phyloP scores from a whole-genome alignment of 306 rosid species.

The Glycine tomentella region DNA sequence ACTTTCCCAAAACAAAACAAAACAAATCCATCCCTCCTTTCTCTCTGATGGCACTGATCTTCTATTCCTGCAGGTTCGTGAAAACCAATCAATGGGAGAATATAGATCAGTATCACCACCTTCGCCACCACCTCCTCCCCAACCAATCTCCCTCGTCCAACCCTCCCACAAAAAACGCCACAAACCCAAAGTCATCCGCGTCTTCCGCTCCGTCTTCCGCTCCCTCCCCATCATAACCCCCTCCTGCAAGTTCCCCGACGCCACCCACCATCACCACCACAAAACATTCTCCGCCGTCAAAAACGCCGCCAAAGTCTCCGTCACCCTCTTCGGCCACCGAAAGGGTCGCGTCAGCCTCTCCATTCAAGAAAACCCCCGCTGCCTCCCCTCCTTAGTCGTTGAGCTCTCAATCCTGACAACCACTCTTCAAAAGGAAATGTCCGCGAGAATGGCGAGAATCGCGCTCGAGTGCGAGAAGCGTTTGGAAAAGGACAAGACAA shows the following conservation, averaged over 20 bases:
- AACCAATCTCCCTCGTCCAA: slow-evolving; percentile 57
- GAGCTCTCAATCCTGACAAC: slow-evolving; percentile 78
- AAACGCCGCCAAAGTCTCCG: slow-evolving; percentile 52
- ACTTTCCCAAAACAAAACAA: neutral
- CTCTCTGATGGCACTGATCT: too few relatives aligned
- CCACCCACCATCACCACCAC: slow-evolving; percentile 32
- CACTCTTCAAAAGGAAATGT: slow-evolving; percentile 72
- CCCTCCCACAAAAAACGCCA: slow-evolving; percentile 56
- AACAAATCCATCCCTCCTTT: too few relatives aligned
- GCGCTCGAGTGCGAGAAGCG: slow-evolving; percentile 86
- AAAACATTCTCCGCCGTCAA: neutral
- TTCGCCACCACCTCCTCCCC: too few relatives aligned
- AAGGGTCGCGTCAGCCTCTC: slow-evolving; percentile 81
- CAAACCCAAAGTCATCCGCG: slow-evolving; percentile 58
- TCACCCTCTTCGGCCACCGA: slow-evolving; percentile 70
- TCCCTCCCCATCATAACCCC: slow-evolving; percentile 80
- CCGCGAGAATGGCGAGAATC: slow-evolving; percentile 71
- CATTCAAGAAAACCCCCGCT: slow-evolving; percentile 63
- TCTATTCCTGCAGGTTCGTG: too few relatives aligned
- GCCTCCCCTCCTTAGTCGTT: slow-evolving; percentile 60
- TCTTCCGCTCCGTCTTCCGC: slow-evolving; percentile 72
- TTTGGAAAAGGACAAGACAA: slow-evolving; percentile 63
- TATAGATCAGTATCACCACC: too few relatives aligned
- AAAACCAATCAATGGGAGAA: too few relatives aligned
- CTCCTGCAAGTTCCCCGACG: slow-evolving; percentile 61